Percentiles rank a stretch among this genome's conserved stretches.
These are phyloP conservation scores for Aspergillus affinis DNA, from an alignment of 495 filamentous ascomycete genomes.

Conservation along the genomic window DNA sequence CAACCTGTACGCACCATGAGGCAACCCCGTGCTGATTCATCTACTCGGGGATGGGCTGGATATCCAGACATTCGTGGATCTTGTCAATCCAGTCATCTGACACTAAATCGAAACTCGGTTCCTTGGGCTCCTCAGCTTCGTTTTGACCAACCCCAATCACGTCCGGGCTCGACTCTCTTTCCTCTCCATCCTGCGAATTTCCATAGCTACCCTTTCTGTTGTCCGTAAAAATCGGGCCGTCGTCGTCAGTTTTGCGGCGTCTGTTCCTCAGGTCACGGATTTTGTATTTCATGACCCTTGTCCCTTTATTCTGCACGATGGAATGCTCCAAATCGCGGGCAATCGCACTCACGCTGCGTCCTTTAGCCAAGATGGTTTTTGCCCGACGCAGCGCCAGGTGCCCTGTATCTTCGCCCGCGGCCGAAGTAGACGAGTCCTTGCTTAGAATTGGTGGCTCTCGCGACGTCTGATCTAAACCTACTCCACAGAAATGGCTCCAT, in stretches of 20 bases:
- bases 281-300: slow-evolving; percentile 14
- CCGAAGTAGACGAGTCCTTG: slow-evolving; percentile 1
- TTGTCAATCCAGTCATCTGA: slow-evolving; percentile 24
- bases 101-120: slow-evolving; percentile 6
- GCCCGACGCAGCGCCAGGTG: slow-evolving; percentile 16
- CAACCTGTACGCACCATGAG: not conserved
- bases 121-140: not conserved
- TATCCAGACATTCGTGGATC: slow-evolving; percentile 32
- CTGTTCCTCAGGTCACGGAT: slow-evolving; percentile 12
- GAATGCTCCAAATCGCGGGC: slow-evolving; percentile 18
- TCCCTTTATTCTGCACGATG: slow-evolving; percentile 14
- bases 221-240: slow-evolving; percentile 7
- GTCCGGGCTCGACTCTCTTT: not conserved
- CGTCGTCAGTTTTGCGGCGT: slow-evolving; percentile 6
- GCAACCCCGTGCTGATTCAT: not conserved
- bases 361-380: slow-evolving; percentile 17
- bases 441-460: slow-evolving; percentile 9
- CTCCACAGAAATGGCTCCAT: slow-evolving; percentile 23
- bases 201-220: slow-evolving; percentile 1
- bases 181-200: not conserved
- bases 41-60: slow-evolving; percentile 21
- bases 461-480: slow-evolving; percentile 8
- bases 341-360: slow-evolving; percentile 18
- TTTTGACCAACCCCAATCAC: not conserved
- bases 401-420: slow-evolving; percentile 12